Evolutionary conservation across 169 alveolate genomes (phyloP), one percentile per base, ranked within the genome.

Genomic region (Condylostoma magnum): DNA sequence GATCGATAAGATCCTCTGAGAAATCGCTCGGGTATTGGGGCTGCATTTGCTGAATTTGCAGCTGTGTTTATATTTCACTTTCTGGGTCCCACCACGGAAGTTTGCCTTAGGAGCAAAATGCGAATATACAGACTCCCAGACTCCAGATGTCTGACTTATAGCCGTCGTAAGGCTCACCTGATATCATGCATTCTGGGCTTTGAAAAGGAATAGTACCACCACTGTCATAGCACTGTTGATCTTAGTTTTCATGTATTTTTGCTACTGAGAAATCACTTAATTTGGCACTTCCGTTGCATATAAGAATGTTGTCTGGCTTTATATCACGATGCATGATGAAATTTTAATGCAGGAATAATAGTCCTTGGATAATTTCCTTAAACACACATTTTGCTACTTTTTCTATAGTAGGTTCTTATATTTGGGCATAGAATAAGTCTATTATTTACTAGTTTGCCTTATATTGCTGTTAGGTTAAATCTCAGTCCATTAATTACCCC

Each of bases 161-260:
- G 8, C 65, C 65, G 25, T 8, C n/a, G 33, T 22, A 66, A 6
- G 65, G 65, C 25, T 28, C 27, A 18, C 75, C 75, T 30, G 75
- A 66, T 15, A 66, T 15, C 75, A 66, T 66, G 46, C 75, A 46
- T 66, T 66, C 75, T 27, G 75, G 75, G 0, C 53, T 28, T 28
- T 66, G 75, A 30, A 66, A 66, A 2, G 75, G 65, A 20, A 31
- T 47, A 15, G 75, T 66, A 28, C 75, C 75, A 46, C 53, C 53
- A 18, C 65, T 43, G 44, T 66, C 36, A 30, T 46, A 66, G 66
- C 65, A 46, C 8, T 28, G 44, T 8, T 44, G 22, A n/a, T 27
- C 46, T 8, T 25, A 15, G 8, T n/a, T 36, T 43, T n/a, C 15
- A 15, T 46, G 65, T 30, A 46, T 6, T 47, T 66, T 22, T 18